Conservation (phyloP, 1,284 basidiomycete species). For the Cryptococcus jaspeensis region DNA sequence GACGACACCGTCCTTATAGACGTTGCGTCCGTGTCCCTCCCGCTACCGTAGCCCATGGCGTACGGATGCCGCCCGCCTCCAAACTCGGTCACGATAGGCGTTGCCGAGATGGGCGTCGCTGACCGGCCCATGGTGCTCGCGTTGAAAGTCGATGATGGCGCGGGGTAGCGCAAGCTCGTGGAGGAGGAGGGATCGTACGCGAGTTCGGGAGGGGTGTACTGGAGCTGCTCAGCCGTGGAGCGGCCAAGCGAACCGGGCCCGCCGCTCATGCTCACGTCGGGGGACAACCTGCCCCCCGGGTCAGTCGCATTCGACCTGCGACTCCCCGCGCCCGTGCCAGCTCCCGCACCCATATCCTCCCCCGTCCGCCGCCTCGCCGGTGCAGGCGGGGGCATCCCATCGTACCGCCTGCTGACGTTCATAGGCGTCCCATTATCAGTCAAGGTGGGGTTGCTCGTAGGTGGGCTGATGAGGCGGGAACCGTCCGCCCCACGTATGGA, state of each 20-base stretch:
- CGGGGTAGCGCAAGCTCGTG: slow-evolving; percentile 20
- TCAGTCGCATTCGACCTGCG: slow-evolving; percentile 16
- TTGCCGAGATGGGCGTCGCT: slow-evolving; percentile 1
- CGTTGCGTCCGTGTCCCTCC: slow-evolving; percentile 33
- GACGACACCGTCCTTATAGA: slow-evolving; percentile 36
- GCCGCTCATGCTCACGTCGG: slow-evolving; percentile 1
- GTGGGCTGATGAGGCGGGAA: slow-evolving; percentile 25
- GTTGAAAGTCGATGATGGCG: too few species aligned
- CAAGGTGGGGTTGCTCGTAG: slow-evolving; percentile 40
- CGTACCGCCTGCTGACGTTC: slow-evolving; percentile 6
- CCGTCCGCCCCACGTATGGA: slow-evolving; percentile 6
- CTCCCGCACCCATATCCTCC: slow-evolving; percentile 4
- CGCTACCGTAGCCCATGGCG: slow-evolving; percentile 14
- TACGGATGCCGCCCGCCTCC: slow-evolving; percentile 28
- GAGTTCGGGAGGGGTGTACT: slow-evolving; percentile 13
- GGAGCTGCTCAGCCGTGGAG: neutral
- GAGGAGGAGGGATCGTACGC: slow-evolving; percentile 5
- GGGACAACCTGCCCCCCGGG: slow-evolving; percentile 9
- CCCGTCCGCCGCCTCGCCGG: slow-evolving; percentile 7
- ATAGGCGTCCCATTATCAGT: slow-evolving; percentile 24
- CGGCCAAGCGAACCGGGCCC: too few species aligned
- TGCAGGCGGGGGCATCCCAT: slow-evolving; percentile 15
- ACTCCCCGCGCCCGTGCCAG: neutral
- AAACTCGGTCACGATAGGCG: slow-evolving; percentile 20
- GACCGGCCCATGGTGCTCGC: slow-evolving; percentile 2